Evolutionary conservation across 2,329 filamentous ascomycete genomes (phyloP).

Genomic region (Trichoderma lentiforme): DNA sequence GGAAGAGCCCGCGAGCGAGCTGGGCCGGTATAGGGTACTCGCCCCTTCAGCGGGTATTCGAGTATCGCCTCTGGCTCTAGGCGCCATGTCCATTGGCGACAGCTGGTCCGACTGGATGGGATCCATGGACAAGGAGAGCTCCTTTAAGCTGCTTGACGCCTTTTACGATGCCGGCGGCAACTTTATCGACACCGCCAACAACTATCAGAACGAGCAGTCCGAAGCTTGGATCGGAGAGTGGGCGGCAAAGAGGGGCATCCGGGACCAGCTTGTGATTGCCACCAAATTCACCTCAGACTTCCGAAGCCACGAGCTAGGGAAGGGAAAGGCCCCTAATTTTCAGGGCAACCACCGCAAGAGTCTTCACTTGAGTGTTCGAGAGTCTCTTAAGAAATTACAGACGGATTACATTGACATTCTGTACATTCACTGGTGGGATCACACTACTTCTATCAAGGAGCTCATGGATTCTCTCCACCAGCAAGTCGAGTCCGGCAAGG

Average conservation of each 20-base stretch:
- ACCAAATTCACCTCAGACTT: slow-evolving; percentile 48
- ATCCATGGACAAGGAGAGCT: slow-evolving; percentile 1
- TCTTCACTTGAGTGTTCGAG: slow-evolving; percentile 37
- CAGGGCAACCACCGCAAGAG: slow-evolving; percentile 38
- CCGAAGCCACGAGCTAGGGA: slow-evolving; percentile 18
- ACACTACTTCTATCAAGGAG: slow-evolving; percentile 26
- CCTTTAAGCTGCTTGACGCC: slow-evolving; percentile 10
- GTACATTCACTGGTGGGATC: slow-evolving; percentile 26
- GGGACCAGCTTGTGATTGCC: slow-evolving; percentile 48
- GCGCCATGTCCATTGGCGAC: slow-evolving; percentile 13
- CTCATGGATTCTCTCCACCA: slow-evolving; percentile 28
- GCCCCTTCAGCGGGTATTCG: neutral
- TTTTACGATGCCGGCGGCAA: slow-evolving; percentile 49
- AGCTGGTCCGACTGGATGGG: slow-evolving; percentile 3
- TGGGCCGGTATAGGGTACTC: neutral
- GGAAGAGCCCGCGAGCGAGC: neutral
- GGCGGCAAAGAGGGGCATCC: slow-evolving; percentile 41
- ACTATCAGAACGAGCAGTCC: slow-evolving; percentile 49
- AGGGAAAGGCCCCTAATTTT: slow-evolving; percentile 30
- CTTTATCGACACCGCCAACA: slow-evolving; percentile 58
- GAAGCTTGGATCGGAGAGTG: slow-evolving; percentile 52
- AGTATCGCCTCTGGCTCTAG: slow-evolving; percentile 5
- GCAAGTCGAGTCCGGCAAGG: slow-evolving; percentile 27
- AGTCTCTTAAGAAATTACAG: slow-evolving; percentile 40
- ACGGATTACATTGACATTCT: slow-evolving; percentile 34